Evolutionary conservation across 306 rosid species (phyloP).

Genomic region (Pachyrhizus erosus): DNA sequence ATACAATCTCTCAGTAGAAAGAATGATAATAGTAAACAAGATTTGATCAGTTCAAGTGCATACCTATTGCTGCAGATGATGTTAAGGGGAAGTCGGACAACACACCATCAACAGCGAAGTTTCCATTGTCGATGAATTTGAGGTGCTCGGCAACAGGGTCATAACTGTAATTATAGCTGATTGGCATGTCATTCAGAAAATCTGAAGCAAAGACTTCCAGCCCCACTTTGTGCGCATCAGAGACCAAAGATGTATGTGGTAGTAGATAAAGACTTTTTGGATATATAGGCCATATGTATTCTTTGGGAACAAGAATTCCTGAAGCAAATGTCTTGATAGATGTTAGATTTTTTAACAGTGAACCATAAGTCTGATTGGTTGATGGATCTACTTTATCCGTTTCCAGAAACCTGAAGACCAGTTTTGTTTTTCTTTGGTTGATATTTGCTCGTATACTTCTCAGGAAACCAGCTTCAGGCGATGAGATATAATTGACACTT

Average conservation of each 20-base stretch:
- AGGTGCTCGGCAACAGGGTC: constrained; percentile 79
- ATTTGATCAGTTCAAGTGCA: neutral
- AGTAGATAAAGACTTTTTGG: constrained; percentile 45
- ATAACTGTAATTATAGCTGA: constrained; percentile 72
- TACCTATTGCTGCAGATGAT: constrained; percentile 72
- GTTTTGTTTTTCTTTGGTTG: constrained; percentile 61
- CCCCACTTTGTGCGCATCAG: constrained; percentile 74
- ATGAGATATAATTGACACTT: constrained; percentile 66
- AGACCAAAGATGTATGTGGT: constrained; percentile 67
- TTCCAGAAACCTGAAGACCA: constrained; percentile 63
- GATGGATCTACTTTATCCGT: constrained; percentile 59
- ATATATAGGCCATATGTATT: constrained; percentile 75
- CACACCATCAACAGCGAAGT: constrained; percentile 83
- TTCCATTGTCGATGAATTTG: constrained; percentile 65
- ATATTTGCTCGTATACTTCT: constrained; percentile 53
- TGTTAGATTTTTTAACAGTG: constrained; percentile 65
- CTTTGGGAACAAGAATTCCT: constrained; percentile 80
- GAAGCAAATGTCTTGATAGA: constrained; percentile 80
- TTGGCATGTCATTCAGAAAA: constrained; percentile 62
- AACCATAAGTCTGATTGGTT: constrained; percentile 66
- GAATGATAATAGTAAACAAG: neutral
- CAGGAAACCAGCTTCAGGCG: constrained; percentile 81
- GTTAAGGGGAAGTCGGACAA: constrained; percentile 79
- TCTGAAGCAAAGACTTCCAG: constrained; percentile 73
- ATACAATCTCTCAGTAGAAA: neutral